Evolutionary conservation across 2,329 filamentous ascomycete genomes (phyloP).

Genomic region (Didymella glomerata): DNA sequence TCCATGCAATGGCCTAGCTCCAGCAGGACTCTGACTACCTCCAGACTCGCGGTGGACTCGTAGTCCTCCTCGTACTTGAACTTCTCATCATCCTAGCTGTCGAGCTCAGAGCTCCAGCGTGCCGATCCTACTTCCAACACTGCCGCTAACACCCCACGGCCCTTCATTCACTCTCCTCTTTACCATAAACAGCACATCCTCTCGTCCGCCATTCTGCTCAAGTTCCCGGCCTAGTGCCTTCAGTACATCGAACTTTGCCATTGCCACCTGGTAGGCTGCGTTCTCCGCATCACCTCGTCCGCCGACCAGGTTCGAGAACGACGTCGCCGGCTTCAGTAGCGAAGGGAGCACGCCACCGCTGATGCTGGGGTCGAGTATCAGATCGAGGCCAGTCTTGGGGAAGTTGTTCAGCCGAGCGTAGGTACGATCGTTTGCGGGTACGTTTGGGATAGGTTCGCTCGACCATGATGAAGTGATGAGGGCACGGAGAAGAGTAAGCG

Average conservation of each 20-base stretch:
- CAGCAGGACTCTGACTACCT: too few relatives aligned
- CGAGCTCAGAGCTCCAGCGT: constrained; percentile 51
- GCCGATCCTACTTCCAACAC: constrained; percentile 56
- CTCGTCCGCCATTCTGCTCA: constrained; percentile 47
- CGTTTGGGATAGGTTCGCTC: constrained; percentile 50
- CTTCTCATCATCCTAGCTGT: too few relatives aligned
- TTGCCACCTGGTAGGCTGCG: constrained; percentile 65
- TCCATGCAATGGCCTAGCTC: too few relatives aligned
- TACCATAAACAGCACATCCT: constrained; percentile 55
- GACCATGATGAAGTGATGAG: constrained; percentile 65
- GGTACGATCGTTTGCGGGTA: constrained; percentile 61
- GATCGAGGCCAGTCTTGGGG: constrained; percentile 57
- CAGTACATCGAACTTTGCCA: constrained; percentile 65
- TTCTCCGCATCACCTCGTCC: constrained; percentile 65
- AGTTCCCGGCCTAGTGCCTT: constrained; percentile 59
- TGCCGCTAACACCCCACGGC: constrained; percentile 52
- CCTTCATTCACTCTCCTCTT: constrained; percentile 54
- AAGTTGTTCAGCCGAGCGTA: constrained; percentile 49
- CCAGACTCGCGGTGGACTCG: too few relatives aligned
- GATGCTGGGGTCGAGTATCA: constrained; percentile 62
- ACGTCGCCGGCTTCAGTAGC: constrained; percentile 64
- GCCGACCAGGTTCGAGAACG: constrained; percentile 66
- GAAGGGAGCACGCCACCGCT: constrained; percentile 62
- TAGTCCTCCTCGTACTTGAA: too few relatives aligned
- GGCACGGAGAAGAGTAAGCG: constrained; percentile 61